A percentile compares a stretch with the other conserved stretches of the same genome.
phyloP scores from a whole-genome alignment of 2,329 filamentous ascomycete genomes.

The Aquanectria penicillioides region DNA sequence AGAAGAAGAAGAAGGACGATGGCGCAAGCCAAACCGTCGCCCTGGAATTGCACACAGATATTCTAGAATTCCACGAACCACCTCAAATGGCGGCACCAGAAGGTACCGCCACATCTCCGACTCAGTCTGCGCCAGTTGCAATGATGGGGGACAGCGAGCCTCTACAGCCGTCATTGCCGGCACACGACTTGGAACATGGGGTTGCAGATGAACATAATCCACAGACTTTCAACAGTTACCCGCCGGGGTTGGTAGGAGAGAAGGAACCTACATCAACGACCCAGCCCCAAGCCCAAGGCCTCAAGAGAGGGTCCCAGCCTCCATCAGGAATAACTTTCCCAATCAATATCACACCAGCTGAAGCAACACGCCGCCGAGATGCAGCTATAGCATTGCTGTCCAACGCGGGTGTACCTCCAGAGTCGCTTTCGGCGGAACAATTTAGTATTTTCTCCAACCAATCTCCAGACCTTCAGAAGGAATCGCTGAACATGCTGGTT shows the following conservation, averaged over 20 bases:
- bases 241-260: constrained; percentile 26
- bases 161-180: too few species aligned
- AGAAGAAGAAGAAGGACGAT: constrained; percentile 42
- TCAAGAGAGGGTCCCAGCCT: constrained; percentile 18
- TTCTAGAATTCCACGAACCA: constrained; percentile 21
- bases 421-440: constrained; percentile 63
- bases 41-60: not conserved
- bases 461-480: constrained; percentile 62
- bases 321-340: constrained; percentile 32
- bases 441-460: constrained; percentile 70
- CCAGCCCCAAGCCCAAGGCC: constrained; percentile 10
- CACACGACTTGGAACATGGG: constrained; percentile 14
- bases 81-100: constrained; percentile 19
- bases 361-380: constrained; percentile 61
- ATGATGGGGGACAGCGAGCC: too few species aligned
- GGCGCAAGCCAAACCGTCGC: constrained; percentile 28
- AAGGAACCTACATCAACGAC: constrained; percentile 17
- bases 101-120: not conserved
- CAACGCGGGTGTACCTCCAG: constrained; percentile 60
- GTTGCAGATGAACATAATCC: constrained; percentile 7
- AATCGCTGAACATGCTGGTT: constrained; percentile 65
- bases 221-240: constrained; percentile 29
- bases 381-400: constrained; percentile 59
- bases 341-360: constrained; percentile 53
- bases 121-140: not conserved